Evolutionary conservation across 2,329 filamentous ascomycete species (phyloP), one percentile per base, ranked within the genome.

Genomic region (Trichoderma harzianum): DNA sequence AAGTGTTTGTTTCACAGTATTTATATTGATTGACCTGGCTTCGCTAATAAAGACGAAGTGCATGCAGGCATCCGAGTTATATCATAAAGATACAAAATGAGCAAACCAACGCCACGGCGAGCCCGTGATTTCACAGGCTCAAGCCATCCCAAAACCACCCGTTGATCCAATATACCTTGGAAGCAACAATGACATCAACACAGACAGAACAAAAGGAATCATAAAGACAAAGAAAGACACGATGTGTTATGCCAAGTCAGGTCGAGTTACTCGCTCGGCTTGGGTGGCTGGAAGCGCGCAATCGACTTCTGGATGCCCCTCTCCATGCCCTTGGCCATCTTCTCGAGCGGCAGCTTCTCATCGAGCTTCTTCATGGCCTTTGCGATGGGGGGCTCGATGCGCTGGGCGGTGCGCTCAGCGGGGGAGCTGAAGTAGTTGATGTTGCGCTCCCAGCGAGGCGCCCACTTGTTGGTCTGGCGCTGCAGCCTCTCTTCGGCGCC

Each of bases 371-470:
- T 81, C 34, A 87, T 82, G 62, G 83, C 82, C 72, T 80, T 81
- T 68, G 83, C 79, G 67, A 87, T 77, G 24, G 83, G 84, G 2
- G 85, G 86, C 77, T 87, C 82, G 68, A 87, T 82, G 67, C 84
- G 83, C 74, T 85, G 84, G 53, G 86, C 82, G 65, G 84, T 80
- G 24, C 81, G 80, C 78, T 86, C 83, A 32, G 84, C 83, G 18
- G 84, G 84, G n/a, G 82, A 79, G 10, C 82, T 80, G 78, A 89
- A 85, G 81, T 85, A 86, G 74, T 81, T 84, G 77, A 89, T 84
- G 79, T 88, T 88, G 68, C 84, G 82, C 79, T 89, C 87, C 88
- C 88, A 90, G 70, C 86, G 84, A 21, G 87, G 87, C 5, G 87
- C 88, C 88, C 88, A 89, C 76, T 86, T 85, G 72, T 83, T 81